Conservation (phyloP, 768 basidiomycete genomes). For the Kwoniella sp. region DNA sequence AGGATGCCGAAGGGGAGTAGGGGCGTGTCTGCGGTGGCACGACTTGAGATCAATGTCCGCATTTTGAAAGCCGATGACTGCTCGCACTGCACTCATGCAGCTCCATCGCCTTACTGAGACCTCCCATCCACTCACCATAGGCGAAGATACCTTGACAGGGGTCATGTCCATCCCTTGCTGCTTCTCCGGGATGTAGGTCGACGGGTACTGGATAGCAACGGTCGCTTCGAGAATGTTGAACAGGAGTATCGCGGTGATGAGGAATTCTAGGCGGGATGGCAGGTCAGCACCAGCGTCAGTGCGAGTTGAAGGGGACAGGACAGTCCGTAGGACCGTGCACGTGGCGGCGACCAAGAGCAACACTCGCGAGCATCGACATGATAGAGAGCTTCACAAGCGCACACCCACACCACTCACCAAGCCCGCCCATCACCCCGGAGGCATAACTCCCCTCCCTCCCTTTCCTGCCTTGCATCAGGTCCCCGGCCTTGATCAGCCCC, state of each 20-base stretch:
- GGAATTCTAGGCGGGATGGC: constrained; percentile 26
- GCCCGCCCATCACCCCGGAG: constrained; percentile 6
- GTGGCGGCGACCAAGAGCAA: too few relatives aligned
- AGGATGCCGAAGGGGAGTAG: constrained; percentile 12
- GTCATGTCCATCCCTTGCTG: constrained; percentile 19
- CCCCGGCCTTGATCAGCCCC: constrained; percentile 15
- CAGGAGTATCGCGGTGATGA: constrained; percentile 9
- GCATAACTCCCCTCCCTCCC: constrained; percentile 15
- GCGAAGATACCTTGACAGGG: constrained; percentile 28
- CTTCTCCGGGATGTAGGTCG: background rate
- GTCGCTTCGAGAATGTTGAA: constrained; percentile 29
- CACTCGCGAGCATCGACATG: too few relatives aligned
- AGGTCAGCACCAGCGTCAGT: too few relatives aligned
- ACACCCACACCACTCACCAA: constrained; percentile 17
- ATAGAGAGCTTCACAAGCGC: background rate
- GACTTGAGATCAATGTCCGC: too few relatives aligned
- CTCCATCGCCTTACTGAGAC: too few relatives aligned
- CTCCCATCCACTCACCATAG: constrained; percentile 26
- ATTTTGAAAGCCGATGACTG: too few relatives aligned
- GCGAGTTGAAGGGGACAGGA: too few relatives aligned
- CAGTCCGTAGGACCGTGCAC: too few relatives aligned
- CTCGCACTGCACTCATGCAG: too few relatives aligned
- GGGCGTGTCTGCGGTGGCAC: constrained; percentile 17
- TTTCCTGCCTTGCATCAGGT: constrained; percentile 13
- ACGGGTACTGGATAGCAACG: constrained; percentile 20